Percentiles rank a stretch among this genome's conserved stretches.
Conservation (phyloP, 495 filamentous ascomycete genomes). For the Hyaloscypha finlandica region DNA sequence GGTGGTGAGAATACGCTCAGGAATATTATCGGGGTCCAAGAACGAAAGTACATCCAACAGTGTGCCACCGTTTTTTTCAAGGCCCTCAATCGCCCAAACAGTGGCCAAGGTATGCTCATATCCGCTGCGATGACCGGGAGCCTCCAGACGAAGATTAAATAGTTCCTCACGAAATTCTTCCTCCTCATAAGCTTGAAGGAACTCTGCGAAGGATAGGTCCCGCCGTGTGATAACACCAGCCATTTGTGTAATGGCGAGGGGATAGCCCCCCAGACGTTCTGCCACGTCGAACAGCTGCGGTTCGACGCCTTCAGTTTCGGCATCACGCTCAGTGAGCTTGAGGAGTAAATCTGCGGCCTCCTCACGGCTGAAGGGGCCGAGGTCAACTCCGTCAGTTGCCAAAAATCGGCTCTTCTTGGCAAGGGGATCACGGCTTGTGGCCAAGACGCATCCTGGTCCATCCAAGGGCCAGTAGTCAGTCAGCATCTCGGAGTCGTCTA, state of each 20-base stretch:
- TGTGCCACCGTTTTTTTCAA: conserved; percentile 24
- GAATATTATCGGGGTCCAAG: conserved; percentile 39
- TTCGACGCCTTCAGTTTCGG: too few relatives aligned
- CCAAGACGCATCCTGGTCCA: conserved; percentile 37
- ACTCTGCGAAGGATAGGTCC: conserved; percentile 34
- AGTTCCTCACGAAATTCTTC: conserved; percentile 30
- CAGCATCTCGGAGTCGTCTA: conserved; percentile 37
- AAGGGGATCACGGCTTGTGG: conserved; percentile 41
- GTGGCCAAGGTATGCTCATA: conserved; percentile 39
- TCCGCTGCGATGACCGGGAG: too few relatives aligned
- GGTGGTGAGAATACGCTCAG: conserved; percentile 33
- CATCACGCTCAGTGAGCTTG: conserved; percentile 15
- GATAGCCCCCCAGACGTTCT: conserved; percentile 42
- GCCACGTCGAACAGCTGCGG: too few relatives aligned
- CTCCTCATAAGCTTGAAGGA: conserved; percentile 35
- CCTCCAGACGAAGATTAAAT: conserved; percentile 25
- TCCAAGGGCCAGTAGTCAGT: conserved; percentile 39
- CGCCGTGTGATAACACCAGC: conserved; percentile 39
- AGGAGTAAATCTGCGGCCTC: conserved; percentile 17
- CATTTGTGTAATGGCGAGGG: conserved; percentile 47
- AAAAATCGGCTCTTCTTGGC: conserved; percentile 10
- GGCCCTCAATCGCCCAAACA: conserved; percentile 42
- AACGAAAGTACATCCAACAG: conserved; percentile 40
- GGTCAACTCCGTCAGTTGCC: conserved; percentile 16
- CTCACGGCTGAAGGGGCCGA: conserved; percentile 20